Percentiles rank a stretch among this genome's conserved stretches.
Conservation (phyloP, 805 yeast genomes). For the Wickerhamomyces sydowiorum region DNA sequence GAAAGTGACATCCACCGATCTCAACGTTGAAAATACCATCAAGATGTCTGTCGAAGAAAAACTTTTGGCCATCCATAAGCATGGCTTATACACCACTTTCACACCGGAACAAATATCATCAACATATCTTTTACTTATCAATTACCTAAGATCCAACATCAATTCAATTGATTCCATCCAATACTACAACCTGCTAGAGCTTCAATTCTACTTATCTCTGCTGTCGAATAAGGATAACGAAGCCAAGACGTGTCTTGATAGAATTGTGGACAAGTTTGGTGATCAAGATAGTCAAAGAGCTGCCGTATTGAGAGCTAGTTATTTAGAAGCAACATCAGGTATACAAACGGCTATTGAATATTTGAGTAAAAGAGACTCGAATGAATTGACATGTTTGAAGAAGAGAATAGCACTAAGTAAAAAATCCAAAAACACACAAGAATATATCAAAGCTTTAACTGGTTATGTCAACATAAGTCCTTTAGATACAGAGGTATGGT, state of each 20-base stretch:
- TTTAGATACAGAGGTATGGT: constrained; percentile 72
- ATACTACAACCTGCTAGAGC: constrained; percentile 57
- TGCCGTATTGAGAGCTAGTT: constrained; percentile 47
- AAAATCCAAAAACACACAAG: constrained; percentile 8
- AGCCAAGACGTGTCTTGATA: constrained; percentile 62
- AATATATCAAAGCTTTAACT: constrained; percentile 51
- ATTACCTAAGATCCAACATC: constrained; percentile 19
- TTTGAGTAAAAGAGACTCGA: constrained; percentile 23
- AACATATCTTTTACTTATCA: constrained; percentile 33
- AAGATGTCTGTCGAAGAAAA: constrained; percentile 30
- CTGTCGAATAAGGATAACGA: constrained; percentile 60
- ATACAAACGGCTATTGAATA: constrained; percentile 30
- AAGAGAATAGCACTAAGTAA: constrained; percentile 18
- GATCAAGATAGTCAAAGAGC: constrained; percentile 51
- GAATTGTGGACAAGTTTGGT: constrained; percentile 62
- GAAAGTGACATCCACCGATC: not conserved
- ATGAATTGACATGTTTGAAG: constrained; percentile 18
- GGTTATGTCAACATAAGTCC: constrained; percentile 61
- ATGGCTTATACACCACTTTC: constrained; percentile 45
- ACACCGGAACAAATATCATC: constrained; percentile 36
- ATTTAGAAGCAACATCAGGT: constrained; percentile 48
- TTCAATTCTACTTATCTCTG: constrained; percentile 63
- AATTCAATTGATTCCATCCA: constrained; percentile 28
- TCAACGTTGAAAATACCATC: not conserved
- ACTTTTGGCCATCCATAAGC: constrained; percentile 42